Conservation (phyloP, 371 early-diverging fungal species). For the Lichtheimia hyalospora region DNA sequence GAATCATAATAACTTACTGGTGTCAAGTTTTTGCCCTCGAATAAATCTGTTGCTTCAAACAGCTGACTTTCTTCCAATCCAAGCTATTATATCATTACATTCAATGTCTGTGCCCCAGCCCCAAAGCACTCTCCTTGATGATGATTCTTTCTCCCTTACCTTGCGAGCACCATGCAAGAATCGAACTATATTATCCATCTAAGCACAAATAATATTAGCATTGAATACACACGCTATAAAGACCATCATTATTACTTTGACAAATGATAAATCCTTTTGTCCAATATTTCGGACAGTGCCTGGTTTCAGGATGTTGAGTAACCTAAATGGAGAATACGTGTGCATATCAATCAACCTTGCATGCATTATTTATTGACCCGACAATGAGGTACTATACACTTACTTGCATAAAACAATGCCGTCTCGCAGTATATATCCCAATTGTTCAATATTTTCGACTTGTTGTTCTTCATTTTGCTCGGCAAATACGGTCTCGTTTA, state of each 20-base stretch:
- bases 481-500: slow-evolving; percentile 19
- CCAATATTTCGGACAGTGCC: slow-evolving; percentile 70
- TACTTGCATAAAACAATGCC: slow-evolving; percentile 84
- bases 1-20: slow-evolving; percentile 49
- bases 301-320: slow-evolving; percentile 77
- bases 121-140: neutral
- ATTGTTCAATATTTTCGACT: slow-evolving; percentile 21
- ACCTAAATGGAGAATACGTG: slow-evolving; percentile 26
- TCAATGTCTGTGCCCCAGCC: slow-evolving; percentile 3
- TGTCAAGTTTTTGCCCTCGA: slow-evolving; percentile 85
- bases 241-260: slow-evolving; percentile 53
- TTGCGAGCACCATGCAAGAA: slow-evolving; percentile 63
- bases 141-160: slow-evolving; percentile 48
- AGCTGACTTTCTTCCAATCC: slow-evolving; percentile 77
- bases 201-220: neutral
- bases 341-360: neutral
- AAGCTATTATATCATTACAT: slow-evolving; percentile 35
- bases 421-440: slow-evolving; percentile 66
- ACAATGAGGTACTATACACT: slow-evolving; percentile 13
- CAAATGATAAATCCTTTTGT: slow-evolving; percentile 69
- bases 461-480: neutral
- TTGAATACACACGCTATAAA: neutral
- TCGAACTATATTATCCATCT: slow-evolving; percentile 84
- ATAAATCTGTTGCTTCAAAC: slow-evolving; percentile 92
- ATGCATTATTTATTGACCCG: neutral